These are phyloP conservation scores for Eutrema yunnanense DNA, from an alignment of 345 rosid genomes.

Conservation along the genomic window DNA sequence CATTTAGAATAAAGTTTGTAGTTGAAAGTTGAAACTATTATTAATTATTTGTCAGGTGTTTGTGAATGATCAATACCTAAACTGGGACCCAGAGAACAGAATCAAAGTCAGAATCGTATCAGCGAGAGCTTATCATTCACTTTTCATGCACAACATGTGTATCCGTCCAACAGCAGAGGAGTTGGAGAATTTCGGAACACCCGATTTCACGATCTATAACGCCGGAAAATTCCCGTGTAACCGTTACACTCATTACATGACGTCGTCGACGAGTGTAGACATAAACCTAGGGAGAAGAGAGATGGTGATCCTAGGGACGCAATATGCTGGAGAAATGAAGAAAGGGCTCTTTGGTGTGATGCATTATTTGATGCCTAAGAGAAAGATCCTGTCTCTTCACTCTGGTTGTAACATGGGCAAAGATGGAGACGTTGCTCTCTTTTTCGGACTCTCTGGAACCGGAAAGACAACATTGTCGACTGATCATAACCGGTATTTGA, in stretches of 20 bases:
- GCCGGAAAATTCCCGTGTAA: slow-evolving; percentile 99
- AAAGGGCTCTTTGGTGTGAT: slow-evolving; percentile 96
- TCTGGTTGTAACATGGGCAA: slow-evolving; percentile 99
- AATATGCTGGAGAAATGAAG: slow-evolving; percentile 99
- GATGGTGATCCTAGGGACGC: slow-evolving; percentile 99
- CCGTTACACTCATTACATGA: slow-evolving; percentile 98
- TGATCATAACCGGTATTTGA: slow-evolving; percentile 80
- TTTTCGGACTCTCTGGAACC: slow-evolving; percentile 97
- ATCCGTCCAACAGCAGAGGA: slow-evolving; percentile 97
- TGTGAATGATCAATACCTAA: slow-evolving; percentile 91
- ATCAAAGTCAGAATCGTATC: slow-evolving; percentile 95
- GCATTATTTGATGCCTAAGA: slow-evolving; percentile 99
- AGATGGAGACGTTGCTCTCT: slow-evolving; percentile 98
- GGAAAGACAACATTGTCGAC: slow-evolving; percentile 97
- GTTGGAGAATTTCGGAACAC: slow-evolving; percentile 93
- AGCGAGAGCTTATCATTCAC: slow-evolving; percentile 95
- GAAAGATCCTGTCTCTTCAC: slow-evolving; percentile 84
- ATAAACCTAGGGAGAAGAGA: slow-evolving; percentile 89
- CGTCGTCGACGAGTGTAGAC: slow-evolving; percentile 96
- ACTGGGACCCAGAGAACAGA: slow-evolving; percentile 82
- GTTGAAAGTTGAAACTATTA: not conserved
- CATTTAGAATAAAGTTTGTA: not conserved
- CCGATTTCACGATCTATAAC: slow-evolving; percentile 97
- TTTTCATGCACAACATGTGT: slow-evolving; percentile 99
- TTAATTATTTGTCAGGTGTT: slow-evolving; percentile 49